A percentile compares a stretch with the other conserved stretches of the same genome.
These are phyloP conservation scores for Dothiorella sarmentorum DNA, from an alignment of 2,329 filamentous ascomycete genomes.

Conservation along the genomic window DNA sequence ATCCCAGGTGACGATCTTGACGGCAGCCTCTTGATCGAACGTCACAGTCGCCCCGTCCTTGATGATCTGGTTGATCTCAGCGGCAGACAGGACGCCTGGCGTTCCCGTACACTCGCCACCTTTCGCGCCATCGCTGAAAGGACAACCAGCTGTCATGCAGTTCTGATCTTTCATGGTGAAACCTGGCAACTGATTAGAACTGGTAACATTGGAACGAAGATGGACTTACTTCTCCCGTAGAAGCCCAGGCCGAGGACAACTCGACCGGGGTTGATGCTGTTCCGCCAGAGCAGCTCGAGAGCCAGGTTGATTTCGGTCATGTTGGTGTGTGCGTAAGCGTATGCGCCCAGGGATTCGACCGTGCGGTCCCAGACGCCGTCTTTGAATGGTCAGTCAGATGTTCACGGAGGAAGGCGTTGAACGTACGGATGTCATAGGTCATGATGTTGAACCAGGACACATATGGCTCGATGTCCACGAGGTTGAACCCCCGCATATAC, in stretches of 20 bases:
- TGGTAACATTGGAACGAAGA: too few species aligned
- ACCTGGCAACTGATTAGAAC: too few species aligned
- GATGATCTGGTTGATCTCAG: slow-evolving; percentile 36
- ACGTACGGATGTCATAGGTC: slow-evolving; percentile 46
- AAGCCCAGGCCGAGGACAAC: slow-evolving; percentile 47
- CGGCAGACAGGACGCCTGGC: slow-evolving; percentile 33
- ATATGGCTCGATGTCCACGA: slow-evolving; percentile 24
- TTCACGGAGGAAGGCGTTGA: too few species aligned
- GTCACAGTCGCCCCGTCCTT: slow-evolving; percentile 23
- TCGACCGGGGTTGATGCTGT: slow-evolving; percentile 40
- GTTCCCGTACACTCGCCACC: too few species aligned
- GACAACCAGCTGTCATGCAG: too few species aligned
- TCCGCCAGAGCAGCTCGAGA: slow-evolving; percentile 47
- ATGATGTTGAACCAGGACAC: slow-evolving; percentile 46
- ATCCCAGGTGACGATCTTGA: slow-evolving; percentile 35
- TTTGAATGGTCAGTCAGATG: too few species aligned
- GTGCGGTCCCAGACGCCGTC: slow-evolving; percentile 39
- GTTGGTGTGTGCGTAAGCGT: slow-evolving; percentile 44
- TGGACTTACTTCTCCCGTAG: too few species aligned
- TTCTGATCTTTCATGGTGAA: too few species aligned
- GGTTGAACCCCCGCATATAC: slow-evolving; percentile 29
- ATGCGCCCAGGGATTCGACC: slow-evolving; percentile 29
- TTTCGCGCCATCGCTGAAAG: too few species aligned
- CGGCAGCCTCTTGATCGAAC: slow-evolving; percentile 28
- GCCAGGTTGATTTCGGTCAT: slow-evolving; percentile 45